Conservation (phyloP, 805 yeast species). For the Saccharomycopsis schoenii region DNA sequence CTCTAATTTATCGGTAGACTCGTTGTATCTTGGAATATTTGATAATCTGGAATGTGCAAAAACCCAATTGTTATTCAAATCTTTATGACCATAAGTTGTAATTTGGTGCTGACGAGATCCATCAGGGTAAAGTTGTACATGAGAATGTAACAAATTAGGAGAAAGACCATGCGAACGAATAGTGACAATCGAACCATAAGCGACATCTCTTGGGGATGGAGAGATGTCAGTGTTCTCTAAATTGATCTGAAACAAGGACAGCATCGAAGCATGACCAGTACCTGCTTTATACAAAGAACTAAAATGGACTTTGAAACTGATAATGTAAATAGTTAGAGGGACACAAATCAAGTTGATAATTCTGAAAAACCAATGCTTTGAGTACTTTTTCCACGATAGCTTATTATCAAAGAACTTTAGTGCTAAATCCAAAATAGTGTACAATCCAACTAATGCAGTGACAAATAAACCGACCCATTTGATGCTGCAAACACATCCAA, state of each 20-base stretch:
- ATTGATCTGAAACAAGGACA: slow-evolving; percentile 84
- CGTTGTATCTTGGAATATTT: not conserved
- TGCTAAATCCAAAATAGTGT: slow-evolving; percentile 42
- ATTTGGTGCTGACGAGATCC: slow-evolving; percentile 93
- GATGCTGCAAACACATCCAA: slow-evolving; percentile 78
- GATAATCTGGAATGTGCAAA: slow-evolving; percentile 33
- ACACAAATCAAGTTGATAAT: slow-evolving; percentile 54
- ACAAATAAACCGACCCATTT: slow-evolving; percentile 79
- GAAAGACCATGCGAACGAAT: slow-evolving; percentile 61
- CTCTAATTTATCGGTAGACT: slow-evolving; percentile 20
- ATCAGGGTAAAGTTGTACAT: slow-evolving; percentile 73
- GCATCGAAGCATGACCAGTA: slow-evolving; percentile 86
- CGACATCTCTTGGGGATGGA: slow-evolving; percentile 58
- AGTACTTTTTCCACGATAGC: slow-evolving; percentile 28
- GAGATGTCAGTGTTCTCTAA: slow-evolving; percentile 56
- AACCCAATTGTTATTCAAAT: slow-evolving; percentile 74
- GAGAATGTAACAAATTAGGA: slow-evolving; percentile 79
- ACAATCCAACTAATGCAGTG: slow-evolving; percentile 50
- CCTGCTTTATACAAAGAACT: slow-evolving; percentile 68
- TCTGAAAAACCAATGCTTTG: slow-evolving; percentile 65
- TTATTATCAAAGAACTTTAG: slow-evolving; percentile 18
- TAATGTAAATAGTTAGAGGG: slow-evolving; percentile 61
- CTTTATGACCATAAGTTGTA: slow-evolving; percentile 86
- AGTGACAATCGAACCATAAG: slow-evolving; percentile 53
- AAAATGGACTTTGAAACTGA: slow-evolving; percentile 77